Percentiles rank a stretch among this genome's conserved stretches.
Conservation (phyloP, 345 rosid genomes). For the Sisymbrium altissimum region DNA sequence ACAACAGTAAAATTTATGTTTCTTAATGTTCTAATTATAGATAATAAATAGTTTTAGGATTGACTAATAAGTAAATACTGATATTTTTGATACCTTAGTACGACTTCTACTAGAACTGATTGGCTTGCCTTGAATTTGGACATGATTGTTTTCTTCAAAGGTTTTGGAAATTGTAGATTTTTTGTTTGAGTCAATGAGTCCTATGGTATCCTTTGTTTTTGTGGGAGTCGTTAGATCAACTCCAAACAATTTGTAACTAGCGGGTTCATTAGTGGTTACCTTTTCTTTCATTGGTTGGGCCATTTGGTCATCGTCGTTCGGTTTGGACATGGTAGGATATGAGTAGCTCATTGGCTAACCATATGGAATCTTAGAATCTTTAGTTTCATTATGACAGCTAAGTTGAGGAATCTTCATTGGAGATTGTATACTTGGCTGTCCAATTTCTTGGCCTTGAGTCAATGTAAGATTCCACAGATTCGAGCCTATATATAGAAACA, state of each 20-base stretch:
- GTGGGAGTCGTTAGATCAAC: conserved; percentile 30
- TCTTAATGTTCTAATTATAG: no score
- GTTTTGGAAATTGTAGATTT: neutral
- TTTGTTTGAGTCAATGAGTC: conserved; percentile 1
- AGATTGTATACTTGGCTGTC: neutral
- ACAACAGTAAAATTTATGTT: no score
- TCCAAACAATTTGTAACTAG: conserved; percentile 48
- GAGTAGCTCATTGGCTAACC: no score
- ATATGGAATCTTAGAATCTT: no score
- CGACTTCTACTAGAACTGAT: conserved; percentile 40
- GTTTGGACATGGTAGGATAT: neutral
- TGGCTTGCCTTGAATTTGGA: conserved; percentile 31
- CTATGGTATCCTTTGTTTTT: neutral
- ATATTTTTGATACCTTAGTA: conserved; percentile 42
- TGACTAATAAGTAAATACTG: neutral
- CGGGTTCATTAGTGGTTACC: conserved; percentile 18
- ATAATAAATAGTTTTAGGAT: no score
- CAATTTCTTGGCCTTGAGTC: neutral
- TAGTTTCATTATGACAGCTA: no score
- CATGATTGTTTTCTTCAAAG: conserved; percentile 14
- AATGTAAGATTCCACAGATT: neutral
- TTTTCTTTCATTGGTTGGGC: neutral
- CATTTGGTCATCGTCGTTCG: neutral
- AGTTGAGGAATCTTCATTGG: no score
- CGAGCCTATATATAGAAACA: neutral